A percentile compares a stretch with the other conserved stretches of the same genome.
Conservation (phyloP, 2,329 filamentous ascomycete species). For the Aspergillus piperis region DNA sequence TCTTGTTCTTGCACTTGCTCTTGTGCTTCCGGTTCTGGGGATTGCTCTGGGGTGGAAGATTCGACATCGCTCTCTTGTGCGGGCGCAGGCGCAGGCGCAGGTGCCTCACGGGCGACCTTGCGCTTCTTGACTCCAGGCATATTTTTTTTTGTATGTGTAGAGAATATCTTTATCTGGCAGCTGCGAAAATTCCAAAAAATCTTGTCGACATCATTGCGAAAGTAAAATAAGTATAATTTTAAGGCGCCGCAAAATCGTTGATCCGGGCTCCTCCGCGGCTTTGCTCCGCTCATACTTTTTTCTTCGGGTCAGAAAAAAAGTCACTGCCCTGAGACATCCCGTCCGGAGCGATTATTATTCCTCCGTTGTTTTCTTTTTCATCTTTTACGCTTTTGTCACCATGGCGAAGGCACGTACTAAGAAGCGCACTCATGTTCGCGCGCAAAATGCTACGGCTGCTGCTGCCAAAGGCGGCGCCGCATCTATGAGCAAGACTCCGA, state of each 20-base stretch:
- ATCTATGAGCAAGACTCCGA: slow-evolving; percentile 69
- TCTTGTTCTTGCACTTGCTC: slow-evolving; percentile 7
- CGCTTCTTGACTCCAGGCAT: slow-evolving; percentile 46
- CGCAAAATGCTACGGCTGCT: slow-evolving; percentile 56
- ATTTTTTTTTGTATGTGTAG: slow-evolving; percentile 7
- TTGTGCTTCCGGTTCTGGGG: slow-evolving; percentile 6
- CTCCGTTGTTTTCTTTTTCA: slow-evolving; percentile 3
- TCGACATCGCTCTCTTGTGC: slow-evolving; percentile 27
- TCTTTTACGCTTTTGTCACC: slow-evolving; percentile 3
- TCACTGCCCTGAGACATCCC: slow-evolving; percentile 17
- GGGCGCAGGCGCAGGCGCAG: slow-evolving; percentile 21
- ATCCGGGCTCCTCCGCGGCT: slow-evolving; percentile 35
- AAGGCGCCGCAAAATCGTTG: slow-evolving; percentile 39
- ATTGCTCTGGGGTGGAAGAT: slow-evolving; percentile 23
- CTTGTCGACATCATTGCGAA: slow-evolving; percentile 1
- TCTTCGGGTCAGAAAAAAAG: slow-evolving; percentile 37
- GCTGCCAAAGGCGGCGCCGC: slow-evolving; percentile 59
- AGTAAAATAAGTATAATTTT: slow-evolving; percentile 33
- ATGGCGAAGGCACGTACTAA: slow-evolving; percentile 85
- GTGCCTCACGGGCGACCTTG: slow-evolving; percentile 36
- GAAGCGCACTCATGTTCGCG: slow-evolving; percentile 81
- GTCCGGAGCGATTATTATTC: not conserved
- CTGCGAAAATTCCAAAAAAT: slow-evolving; percentile 15
- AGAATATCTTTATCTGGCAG: not conserved
- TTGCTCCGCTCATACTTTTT: slow-evolving; percentile 34